phyloP scores from a whole-genome alignment of 1,284 basidiomycete species.

The Athelia psychrophila region DNA sequence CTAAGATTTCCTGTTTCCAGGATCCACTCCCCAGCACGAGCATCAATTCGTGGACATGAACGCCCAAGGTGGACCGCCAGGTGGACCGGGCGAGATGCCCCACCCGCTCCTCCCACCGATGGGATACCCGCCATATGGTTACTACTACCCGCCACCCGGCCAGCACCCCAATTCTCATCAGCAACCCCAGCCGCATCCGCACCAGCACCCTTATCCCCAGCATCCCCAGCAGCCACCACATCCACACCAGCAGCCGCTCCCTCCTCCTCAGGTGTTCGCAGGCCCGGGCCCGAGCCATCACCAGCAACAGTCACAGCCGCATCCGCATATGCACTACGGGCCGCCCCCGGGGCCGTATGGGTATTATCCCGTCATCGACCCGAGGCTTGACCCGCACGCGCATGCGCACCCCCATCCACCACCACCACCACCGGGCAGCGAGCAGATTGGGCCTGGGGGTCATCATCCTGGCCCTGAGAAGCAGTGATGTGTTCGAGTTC shows the following conservation, averaged over 20 bases:
- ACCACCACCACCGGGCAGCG: conserved; percentile 6
- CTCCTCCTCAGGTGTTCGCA: no score
- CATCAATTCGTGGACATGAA: neutral
- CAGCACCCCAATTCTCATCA: conserved; percentile 17
- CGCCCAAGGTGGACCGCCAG: conserved; percentile 14
- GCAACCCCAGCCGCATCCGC: neutral
- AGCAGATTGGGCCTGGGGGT: no score
- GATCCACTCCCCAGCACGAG: neutral
- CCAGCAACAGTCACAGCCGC: neutral
- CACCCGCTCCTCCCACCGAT: neutral
- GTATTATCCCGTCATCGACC: conserved; percentile 39
- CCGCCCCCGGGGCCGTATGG: conserved; percentile 1
- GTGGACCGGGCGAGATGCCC: conserved; percentile 9
- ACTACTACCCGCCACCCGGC: conserved; percentile 7
- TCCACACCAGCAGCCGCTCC: neutral
- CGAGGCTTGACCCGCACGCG: conserved; percentile 26
- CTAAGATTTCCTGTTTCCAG: no score
- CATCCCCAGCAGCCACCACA: neutral
- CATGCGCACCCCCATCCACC: neutral
- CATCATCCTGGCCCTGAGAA: conserved; percentile 10
- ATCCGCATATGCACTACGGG: neutral
- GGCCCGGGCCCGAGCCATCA: neutral
- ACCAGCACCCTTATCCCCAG: neutral
- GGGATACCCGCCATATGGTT: neutral
- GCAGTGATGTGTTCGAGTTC: no score